Base-by-base conservation (phyloP, 345 rosid genomes). In the Citrus maxima region DNA sequence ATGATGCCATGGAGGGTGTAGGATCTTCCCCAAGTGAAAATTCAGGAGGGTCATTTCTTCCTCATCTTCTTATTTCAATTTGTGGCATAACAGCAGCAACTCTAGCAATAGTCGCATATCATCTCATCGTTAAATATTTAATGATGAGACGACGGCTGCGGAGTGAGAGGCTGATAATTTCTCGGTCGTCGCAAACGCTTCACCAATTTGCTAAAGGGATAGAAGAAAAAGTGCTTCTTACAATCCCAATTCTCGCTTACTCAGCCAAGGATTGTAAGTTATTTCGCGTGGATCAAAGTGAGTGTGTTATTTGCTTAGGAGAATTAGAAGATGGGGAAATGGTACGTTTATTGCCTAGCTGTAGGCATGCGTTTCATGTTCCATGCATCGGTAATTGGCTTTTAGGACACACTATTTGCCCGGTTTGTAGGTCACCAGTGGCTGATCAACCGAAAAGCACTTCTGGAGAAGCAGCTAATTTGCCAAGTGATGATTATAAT, bases 371-470 rank as follows among this genome's bases (percentile, higher is more conserved):
- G 7, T 94, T 91, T 80, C 98, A 94, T 27, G 90, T 88, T 42
- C 76, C 86, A 4, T 94, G 98, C 78, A 82, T 94, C 10, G 97
- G 91, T 74, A 66, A 74, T 67, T 94, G 98, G 98, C 87, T 94
- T 55, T 74, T 54, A 49, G 87, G 91, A 30, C 92, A 88, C 73
- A 79, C 81, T 1, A 89, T 79, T 67, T 94, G 96, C 73, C 98
- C 97, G 6, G 56, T 90, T 63, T 94, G 98, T 73, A 83, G 95
- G 55, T 79, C 87, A 24, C 79, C 82, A 4, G 77, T 87, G 3
- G 68, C 46, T 56, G 65, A 7, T 25, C 14, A 62, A 62, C 35
- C 69, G 21, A 49, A 10, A 58, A 49, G 8, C 27, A 18, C 4
- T 27, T 25, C 13, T 0, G 60, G 19, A 0, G 75, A 74, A 37